Conservation (phyloP, 2,329 filamentous ascomycete species). For the Tolypocladium sp. region DNA sequence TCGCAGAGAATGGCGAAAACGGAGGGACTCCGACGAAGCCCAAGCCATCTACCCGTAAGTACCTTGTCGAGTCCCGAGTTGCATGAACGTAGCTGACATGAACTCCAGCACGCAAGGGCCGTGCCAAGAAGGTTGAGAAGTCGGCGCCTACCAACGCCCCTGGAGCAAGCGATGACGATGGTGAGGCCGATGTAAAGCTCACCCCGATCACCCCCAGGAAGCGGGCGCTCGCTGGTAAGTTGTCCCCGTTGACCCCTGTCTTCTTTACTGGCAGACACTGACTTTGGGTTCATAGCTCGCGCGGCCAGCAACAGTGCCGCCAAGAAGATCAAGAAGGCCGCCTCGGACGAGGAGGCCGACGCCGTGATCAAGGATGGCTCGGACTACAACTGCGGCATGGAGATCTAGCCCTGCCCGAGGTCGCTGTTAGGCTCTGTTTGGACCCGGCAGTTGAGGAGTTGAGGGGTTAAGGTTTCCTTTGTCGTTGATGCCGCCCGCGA, state of each 20-base stretch:
- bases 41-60: conserved; percentile 13
- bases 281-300: background rate
- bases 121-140: conserved; percentile 8
- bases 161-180: background rate
- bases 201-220: background rate
- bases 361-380: background rate
- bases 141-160: background rate
- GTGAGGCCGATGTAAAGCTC: background rate
- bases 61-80: background rate
- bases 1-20: conserved; percentile 4
- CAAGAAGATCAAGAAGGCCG: conserved; percentile 1
- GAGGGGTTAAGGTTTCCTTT: background rate
- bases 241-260: background rate
- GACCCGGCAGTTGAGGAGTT: background rate
- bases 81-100: background rate
- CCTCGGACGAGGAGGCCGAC: background rate
- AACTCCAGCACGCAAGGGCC: conserved; percentile 12
- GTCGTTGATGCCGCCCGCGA: background rate
- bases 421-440: background rate
- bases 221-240: background rate
- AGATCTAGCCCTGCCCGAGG: background rate
- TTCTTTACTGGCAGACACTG: background rate
- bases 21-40: conserved; percentile 3
- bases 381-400: background rate
- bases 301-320: background rate